Evolutionary conservation across 2,329 filamentous ascomycete species (phyloP).

Genomic region (Hymenoscyphus fraxineus): DNA sequence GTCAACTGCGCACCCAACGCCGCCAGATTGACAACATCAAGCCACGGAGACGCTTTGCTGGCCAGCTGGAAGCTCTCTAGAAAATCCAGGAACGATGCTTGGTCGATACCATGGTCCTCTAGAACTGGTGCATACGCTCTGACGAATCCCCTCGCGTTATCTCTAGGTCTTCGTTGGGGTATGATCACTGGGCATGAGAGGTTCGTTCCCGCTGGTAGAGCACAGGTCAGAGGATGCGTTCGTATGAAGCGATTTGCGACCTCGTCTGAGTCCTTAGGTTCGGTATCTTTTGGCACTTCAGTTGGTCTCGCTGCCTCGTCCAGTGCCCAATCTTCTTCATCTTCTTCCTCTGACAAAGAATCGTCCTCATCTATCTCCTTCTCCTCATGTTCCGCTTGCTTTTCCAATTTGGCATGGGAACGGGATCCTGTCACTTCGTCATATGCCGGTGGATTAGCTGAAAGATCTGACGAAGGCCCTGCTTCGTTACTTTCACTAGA

Average conservation of each 20-base stretch:
- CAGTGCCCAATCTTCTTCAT: conserved; percentile 29
- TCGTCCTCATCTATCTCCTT: neutral
- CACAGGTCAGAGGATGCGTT: conserved; percentile 23
- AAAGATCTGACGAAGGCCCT: neutral
- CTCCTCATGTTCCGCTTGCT: neutral
- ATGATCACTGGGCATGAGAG: conserved; percentile 44
- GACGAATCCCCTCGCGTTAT: conserved; percentile 48
- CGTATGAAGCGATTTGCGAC: conserved; percentile 22
- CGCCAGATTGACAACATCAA: conserved; percentile 41
- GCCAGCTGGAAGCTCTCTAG: conserved; percentile 44
- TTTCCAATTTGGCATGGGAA: neutral
- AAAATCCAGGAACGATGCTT: conserved; percentile 46
- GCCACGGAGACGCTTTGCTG: conserved; percentile 37
- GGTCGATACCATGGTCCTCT: conserved; percentile 42
- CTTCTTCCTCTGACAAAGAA: conserved; percentile 19
- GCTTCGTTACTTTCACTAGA: neutral
- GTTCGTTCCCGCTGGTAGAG: neutral
- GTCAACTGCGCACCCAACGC: conserved; percentile 38
- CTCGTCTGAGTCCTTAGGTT: conserved; percentile 11
- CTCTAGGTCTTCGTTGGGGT: conserved; percentile 48
- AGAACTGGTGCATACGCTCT: conserved; percentile 49
- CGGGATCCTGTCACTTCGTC: neutral
- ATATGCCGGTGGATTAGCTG: neutral
- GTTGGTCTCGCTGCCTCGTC: conserved; percentile 23
- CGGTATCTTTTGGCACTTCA: conserved; percentile 5